Percentiles rank a stretch among this genome's conserved stretches.
These are phyloP conservation scores for Capsella rubella DNA, from an alignment of 441 rosid genomes.

Conservation along the genomic window DNA sequence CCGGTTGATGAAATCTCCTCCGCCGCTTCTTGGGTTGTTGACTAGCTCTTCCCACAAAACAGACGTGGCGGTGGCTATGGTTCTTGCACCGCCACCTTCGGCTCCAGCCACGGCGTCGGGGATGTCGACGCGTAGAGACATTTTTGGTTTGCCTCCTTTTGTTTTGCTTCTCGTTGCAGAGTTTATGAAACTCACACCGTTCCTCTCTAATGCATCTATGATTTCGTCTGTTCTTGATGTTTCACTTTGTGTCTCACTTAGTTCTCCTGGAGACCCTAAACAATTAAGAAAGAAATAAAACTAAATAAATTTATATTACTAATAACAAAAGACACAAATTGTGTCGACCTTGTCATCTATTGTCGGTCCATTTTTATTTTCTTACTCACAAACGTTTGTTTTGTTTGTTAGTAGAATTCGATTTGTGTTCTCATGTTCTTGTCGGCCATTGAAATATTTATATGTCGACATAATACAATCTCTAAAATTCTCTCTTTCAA, in stretches of 20 bases:
- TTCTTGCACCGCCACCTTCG: conserved; percentile 54
- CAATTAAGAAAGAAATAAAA: neutral
- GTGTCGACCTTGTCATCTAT: neutral
- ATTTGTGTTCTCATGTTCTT: conserved; percentile 34
- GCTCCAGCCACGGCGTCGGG: conserved; percentile 60
- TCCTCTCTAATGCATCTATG: conserved; percentile 72
- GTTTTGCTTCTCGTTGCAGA: conserved; percentile 63
- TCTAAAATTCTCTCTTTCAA: conserved; percentile 11
- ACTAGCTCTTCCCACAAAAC: conserved; percentile 87
- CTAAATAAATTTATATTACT: neutral
- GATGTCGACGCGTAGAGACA: conserved; percentile 77
- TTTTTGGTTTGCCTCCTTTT: conserved; percentile 77
- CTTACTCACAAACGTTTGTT: conserved; percentile 21
- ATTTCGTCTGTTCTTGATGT: conserved; percentile 70
- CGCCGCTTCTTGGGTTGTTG: conserved; percentile 62
- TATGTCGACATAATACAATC: conserved; percentile 31
- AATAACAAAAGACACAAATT: conserved; percentile 9
- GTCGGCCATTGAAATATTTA: conserved; percentile 43
- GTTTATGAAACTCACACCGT: conserved; percentile 76
- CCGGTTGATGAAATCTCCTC: conserved; percentile 57
- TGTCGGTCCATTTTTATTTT: conserved; percentile 42
- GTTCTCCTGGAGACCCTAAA: conserved; percentile 50
- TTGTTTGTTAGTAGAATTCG: conserved; percentile 6
- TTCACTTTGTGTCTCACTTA: conserved; percentile 50
- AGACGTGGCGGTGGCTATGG: conserved; percentile 67